Conservation (phyloP, 2,329 filamentous ascomycete species). For the Dactylella cylindrospora region DNA sequence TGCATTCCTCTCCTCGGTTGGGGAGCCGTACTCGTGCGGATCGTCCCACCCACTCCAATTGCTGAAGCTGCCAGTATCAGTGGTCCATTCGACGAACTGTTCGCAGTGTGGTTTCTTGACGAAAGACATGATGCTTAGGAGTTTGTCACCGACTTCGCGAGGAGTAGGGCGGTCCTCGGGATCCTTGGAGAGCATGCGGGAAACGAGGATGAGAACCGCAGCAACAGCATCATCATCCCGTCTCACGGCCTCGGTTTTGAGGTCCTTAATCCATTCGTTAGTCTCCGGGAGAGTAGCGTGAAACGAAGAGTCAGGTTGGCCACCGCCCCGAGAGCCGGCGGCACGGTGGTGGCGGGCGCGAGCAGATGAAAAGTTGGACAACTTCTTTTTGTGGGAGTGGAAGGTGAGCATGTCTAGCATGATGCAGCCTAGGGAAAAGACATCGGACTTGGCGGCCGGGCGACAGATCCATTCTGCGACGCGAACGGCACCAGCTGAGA, state of each 20-base stretch:
- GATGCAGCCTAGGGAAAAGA: conserved; percentile 73
- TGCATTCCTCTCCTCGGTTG: conserved; percentile 7
- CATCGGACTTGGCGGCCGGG: conserved; percentile 58
- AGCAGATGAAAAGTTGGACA: conserved; percentile 65
- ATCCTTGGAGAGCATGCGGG: conserved; percentile 46
- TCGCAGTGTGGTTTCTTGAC: conserved; percentile 43
- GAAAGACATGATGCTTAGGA: conserved; percentile 39
- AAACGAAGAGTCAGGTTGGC: conserved; percentile 69
- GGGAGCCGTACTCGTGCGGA: conserved; percentile 26
- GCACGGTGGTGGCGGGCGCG: conserved; percentile 63
- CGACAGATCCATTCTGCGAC: conserved; percentile 43
- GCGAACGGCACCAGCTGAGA: conserved; percentile 34
- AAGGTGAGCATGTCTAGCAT: conserved; percentile 72
- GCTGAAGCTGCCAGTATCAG: conserved; percentile 21
- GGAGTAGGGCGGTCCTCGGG: conserved; percentile 45
- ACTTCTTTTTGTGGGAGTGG: conserved; percentile 66
- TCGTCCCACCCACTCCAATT: conserved; percentile 44
- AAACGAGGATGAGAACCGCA: conserved; percentile 42
- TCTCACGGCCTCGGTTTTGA: conserved; percentile 62
- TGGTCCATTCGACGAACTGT: conserved; percentile 33
- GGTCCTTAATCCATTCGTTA: conserved; percentile 65
- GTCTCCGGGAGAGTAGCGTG: conserved; percentile 70
- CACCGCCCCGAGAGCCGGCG: conserved; percentile 58
- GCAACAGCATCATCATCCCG: conserved; percentile 49
- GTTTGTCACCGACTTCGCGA: conserved; percentile 43